Conservation (phyloP, 305 asterid species). For the Lippia alba region DNA sequence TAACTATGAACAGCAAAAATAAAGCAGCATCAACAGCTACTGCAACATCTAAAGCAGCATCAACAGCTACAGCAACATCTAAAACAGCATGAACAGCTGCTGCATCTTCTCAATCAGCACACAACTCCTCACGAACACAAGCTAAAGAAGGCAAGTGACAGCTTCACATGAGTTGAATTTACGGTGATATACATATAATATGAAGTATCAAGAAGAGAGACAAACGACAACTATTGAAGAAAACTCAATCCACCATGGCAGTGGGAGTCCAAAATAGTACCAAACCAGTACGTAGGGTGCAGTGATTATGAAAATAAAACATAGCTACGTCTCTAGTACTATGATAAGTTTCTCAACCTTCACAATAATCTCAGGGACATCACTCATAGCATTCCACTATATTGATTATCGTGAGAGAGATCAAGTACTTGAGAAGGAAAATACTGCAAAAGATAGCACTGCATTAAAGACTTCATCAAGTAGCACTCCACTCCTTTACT, state of each 20-base stretch:
- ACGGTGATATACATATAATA: no score
- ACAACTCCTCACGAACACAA: conserved; percentile 62
- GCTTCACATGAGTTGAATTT: conserved; percentile 32
- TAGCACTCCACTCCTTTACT: conserved; percentile 37
- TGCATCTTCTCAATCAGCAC: conserved; percentile 74
- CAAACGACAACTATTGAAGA: no score
- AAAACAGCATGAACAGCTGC: conserved; percentile 61
- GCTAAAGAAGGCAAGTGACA: conserved; percentile 73
- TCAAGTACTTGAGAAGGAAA: conserved; percentile 38
- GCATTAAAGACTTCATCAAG: conserved; percentile 13
- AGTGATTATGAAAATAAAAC: conserved; percentile 35
- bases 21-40: conserved; percentile 56
- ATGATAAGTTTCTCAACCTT: conserved; percentile 59
- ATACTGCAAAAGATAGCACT: conserved; percentile 29
- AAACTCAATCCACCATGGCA: no score
- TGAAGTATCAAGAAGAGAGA: no score
- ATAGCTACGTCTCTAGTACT: conserved; percentile 44
- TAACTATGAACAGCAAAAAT: conserved; percentile 55
- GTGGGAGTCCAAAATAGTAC: not conserved
- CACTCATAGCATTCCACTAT: conserved; percentile 56
- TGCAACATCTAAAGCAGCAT: conserved; percentile 62
- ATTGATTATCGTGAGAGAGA: conserved; percentile 43
- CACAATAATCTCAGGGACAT: conserved; percentile 39
- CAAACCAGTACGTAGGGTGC: conserved; percentile 40
- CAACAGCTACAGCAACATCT: conserved; percentile 69